These are phyloP conservation scores for Leptoxyphium fumago DNA, from an alignment of 2,329 filamentous ascomycete genomes.

Conservation along the genomic window DNA sequence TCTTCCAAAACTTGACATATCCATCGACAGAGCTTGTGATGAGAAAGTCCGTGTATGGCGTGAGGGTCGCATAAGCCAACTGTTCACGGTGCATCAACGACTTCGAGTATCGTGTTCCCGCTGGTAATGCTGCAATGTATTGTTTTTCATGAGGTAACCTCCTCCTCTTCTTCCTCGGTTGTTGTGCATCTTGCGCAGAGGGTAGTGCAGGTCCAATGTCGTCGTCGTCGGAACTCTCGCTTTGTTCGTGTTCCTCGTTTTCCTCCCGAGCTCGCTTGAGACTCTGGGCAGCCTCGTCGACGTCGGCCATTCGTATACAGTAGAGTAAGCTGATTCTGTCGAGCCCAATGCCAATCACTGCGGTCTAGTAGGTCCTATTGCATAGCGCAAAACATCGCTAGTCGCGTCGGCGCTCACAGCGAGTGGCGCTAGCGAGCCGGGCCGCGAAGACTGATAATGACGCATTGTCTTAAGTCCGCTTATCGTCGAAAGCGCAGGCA, in stretches of 20 bases:
- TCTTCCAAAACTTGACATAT: conserved; percentile 99
- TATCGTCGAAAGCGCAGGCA: background rate
- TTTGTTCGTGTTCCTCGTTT: conserved; percentile 17
- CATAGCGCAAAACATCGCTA: no score
- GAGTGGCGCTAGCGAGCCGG: background rate
- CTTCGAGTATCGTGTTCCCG: conserved; percentile 71
- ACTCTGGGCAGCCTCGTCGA: conserved; percentile 8
- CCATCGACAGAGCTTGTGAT: conserved; percentile 90
- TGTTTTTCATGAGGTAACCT: conserved; percentile 89
- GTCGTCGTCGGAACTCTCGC: conserved; percentile 53
- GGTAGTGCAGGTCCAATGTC: conserved; percentile 89
- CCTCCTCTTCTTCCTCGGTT: conserved; percentile 78
- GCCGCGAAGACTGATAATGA: background rate
- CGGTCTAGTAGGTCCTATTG: no score
- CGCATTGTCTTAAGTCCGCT: background rate
- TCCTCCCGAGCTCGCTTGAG: conserved; percentile 16
- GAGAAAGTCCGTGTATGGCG: conserved; percentile 82
- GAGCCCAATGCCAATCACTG: no score
- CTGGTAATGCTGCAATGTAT: conserved; percentile 78
- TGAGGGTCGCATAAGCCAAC: conserved; percentile 73
- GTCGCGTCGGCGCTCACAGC: no score
- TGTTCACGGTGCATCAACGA: conserved; percentile 98
- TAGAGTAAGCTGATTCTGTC: no score
- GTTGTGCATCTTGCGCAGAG: conserved; percentile 54
- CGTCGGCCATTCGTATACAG: conserved; percentile 5